Percentiles rank a stretch among this genome's conserved stretches.
phyloP scores from a whole-genome alignment of 257 asterid genomes.

The Mentha longifolia region DNA sequence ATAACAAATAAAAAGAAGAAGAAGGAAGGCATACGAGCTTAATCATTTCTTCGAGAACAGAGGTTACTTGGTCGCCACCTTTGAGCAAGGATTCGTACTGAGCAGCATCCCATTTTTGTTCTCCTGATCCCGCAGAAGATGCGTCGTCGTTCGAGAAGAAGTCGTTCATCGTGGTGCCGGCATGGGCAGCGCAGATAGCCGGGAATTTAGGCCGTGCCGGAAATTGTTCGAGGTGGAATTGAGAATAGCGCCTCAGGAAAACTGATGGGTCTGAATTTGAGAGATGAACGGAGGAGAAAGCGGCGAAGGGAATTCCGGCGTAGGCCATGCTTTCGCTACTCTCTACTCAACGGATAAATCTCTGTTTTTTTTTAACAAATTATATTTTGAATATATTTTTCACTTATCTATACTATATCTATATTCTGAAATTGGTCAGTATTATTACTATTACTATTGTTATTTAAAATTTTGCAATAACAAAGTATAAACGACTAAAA shows the following conservation, averaged over 20 bases:
- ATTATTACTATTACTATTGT: too few relatives aligned
- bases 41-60: constrained; percentile 93
- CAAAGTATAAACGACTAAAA: neutral
- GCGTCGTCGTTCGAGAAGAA: constrained; percentile 40
- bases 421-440: too few relatives aligned
- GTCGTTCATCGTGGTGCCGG: constrained; percentile 45
- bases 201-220: constrained; percentile 31
- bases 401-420: too few relatives aligned
- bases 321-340: constrained; percentile 47
- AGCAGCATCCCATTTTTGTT: constrained; percentile 48
- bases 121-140: constrained; percentile 12
- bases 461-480: too few relatives aligned
- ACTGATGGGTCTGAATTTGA: constrained; percentile 31
- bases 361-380: neutral
- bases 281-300: constrained; percentile 24
- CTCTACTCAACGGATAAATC: neutral
- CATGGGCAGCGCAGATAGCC: constrained; percentile 40
- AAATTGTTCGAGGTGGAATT: constrained; percentile 34
- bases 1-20: neutral
- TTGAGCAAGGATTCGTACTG: constrained; percentile 72
- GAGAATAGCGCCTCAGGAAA: constrained; percentile 16
- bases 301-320: constrained; percentile 38
- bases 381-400: too few relatives aligned
- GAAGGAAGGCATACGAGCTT: constrained; percentile 59
- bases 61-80: constrained; percentile 94